phyloP scores from a whole-genome alignment of 164 flowering plant genomes.

The Magnolia changhungtana region DNA sequence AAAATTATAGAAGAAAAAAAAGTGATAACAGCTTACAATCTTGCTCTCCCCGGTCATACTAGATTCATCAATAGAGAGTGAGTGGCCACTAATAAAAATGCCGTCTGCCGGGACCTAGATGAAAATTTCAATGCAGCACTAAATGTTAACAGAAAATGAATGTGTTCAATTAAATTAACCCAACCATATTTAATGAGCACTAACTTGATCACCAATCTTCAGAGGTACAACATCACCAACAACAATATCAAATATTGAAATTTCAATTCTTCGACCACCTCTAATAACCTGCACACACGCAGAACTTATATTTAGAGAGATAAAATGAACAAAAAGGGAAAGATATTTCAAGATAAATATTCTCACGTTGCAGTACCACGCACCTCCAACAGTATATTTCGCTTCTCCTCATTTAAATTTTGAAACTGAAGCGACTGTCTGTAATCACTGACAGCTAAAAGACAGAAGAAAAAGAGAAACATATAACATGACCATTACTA shows the following conservation, averaged over 20 bases:
- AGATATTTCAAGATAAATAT: background rate
- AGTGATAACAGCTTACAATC: constrained; percentile 45
- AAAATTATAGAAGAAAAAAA: background rate
- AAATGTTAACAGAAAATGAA: background rate
- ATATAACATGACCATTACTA: background rate
- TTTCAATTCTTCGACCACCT: constrained; percentile 74
- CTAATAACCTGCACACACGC: constrained; percentile 52
- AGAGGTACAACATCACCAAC: constrained; percentile 95
- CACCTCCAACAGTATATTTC: constrained; percentile 86
- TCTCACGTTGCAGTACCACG: constrained; percentile 3
- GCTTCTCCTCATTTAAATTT: constrained; percentile 86
- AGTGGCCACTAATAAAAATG: constrained; percentile 71
- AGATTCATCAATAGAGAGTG: constrained; percentile 93
- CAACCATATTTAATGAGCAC: background rate
- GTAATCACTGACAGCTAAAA: constrained; percentile 86
- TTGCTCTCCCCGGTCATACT: constrained; percentile 99
- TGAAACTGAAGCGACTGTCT: constrained; percentile 92
- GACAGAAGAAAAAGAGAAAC: constrained; percentile 3
- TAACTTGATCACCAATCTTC: constrained; percentile 92
- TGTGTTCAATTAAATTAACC: background rate
- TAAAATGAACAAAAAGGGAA: background rate
- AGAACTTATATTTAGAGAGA: background rate
- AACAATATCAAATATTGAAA: constrained; percentile 92
- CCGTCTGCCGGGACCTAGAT: constrained; percentile 94
- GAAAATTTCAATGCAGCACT: background rate